Base-by-base conservation (phyloP, 2,329 filamentous ascomycete species). In the Cercospora sp. region DNA sequence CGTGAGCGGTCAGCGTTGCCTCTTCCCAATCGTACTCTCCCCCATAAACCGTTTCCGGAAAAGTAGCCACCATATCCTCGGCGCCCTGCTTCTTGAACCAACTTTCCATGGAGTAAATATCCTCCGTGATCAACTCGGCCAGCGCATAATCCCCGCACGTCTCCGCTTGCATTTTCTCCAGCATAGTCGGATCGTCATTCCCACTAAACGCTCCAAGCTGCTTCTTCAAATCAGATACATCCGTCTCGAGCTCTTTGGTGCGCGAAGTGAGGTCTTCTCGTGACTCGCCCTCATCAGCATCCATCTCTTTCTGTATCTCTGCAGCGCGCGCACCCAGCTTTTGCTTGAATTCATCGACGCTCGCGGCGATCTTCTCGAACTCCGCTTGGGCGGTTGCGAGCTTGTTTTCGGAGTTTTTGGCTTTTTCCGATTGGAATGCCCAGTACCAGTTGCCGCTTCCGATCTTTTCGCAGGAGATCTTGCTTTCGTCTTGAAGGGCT, bases 391-490 rank as follows among this genome's bases (percentile, higher is more conserved):
- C 79, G 28, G 78, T 78, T 3, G 74, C 75, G 28, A 83, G 75
- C 7, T 75, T 74, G 51, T 68, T 71, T 66, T 86, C 79, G 65
- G 79, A 81, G 18, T 78, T 76, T 59, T 83, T 84, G 75, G 82
- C 84, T 74, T 86, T 86, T 63, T 90, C 87, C 30, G 84, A 87
- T 18, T 79, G 82, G 75, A 90, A 91, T 70, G 84, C 85, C 89
- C 89, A 91, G 79, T 90, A 91, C 89, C 89, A 91, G 76, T 91
- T 91, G 30, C 88, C 88, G 70, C 84, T 89, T 53, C 89, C 89
- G 73, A 91, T 91, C 78, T 90, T 91, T 80, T 91, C 89, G 30
- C 89, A 85, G 18, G 84, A 84, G 69, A 91, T 85, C 73, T 85
- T 84, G 73, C 82, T 83, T 66, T 91, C 89, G 73, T 90, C 87